Base-by-base conservation (phyloP, 495 filamentous ascomycete species). In the Tuber calosporum region DNA sequence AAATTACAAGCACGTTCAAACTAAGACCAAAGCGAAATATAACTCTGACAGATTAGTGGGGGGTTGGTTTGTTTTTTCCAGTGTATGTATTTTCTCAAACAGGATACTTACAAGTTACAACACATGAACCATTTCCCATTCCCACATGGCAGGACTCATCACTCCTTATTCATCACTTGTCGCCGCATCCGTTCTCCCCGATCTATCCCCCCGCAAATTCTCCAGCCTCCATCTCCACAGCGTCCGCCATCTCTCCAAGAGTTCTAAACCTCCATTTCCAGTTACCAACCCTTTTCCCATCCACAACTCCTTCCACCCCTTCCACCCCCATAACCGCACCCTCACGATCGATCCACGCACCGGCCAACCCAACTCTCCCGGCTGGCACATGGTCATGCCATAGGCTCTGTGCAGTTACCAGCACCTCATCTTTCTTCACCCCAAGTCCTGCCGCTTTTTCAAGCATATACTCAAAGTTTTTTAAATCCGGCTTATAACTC, bases 331-430 rank as follows among this genome's bases (percentile, higher is more conserved):
- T 84, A 34, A 82, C 81, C 38, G 79, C 85, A 0, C 84, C 85
- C 8, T 84, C 83, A 73, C 92, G 82, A 77, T 85, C 87, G 80
- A 96, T 93, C 90, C 91, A 96, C 58, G 88, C 87, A 68, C 87
- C 90, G 41, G 81, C 79, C 69, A 95, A 79, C 34, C 89, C 90
- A 66, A 89, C 75, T 82, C 87, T 80, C 79, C 85, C 86, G 34
- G 89, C 89, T 0, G 92, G 89, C 6, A 87, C 84, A 83, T 94
- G 91, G 82, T 94, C 92, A 77, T 89, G 87, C 48, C 84, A 85
- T 83, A 92, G 82, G 58, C 89, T 91, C 79, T 90, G 85, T 67
- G 91, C 92, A 2, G 89, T 89, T 79, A 92, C 89, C 81, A 91
- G 76, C 48, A 94, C 82, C 78, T 89, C 83, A 0, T 81, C 85